Conservation (phyloP, 2,329 filamentous ascomycete species). For the Pseudopithomyces chartarum region DNA sequence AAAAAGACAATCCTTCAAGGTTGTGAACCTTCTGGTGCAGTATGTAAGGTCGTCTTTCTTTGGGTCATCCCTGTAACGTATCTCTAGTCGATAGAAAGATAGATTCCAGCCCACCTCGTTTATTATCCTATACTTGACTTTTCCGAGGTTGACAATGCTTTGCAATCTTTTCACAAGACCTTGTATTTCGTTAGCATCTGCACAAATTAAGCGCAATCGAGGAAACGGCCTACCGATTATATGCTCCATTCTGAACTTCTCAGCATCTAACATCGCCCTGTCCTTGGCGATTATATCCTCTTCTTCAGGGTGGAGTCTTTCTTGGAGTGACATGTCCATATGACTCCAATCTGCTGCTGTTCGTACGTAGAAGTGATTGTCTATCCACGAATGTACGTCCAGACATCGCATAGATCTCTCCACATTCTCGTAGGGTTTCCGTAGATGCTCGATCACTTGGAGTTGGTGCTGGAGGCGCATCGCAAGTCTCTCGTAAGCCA, state of each 20-base stretch:
- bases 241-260: neutral
- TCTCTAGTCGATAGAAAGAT: no score
- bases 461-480: neutral
- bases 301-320: neutral
- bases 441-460: neutral
- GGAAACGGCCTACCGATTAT: neutral
- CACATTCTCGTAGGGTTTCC: neutral
- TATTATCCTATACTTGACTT: no score
- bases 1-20: no score
- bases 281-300: neutral
- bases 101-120: no score
- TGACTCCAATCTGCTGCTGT: neutral
- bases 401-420: neutral
- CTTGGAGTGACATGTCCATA: neutral
- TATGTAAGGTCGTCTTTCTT: no score
- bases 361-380: neutral
- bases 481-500: neutral
- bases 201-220: no score
- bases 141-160: no score
- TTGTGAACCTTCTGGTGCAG: no score
- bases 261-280: neutral
- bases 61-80: no score
- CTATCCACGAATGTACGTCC: neutral
- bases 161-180: no score
- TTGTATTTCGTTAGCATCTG: no score